Conservation (phyloP, 1,284 basidiomycete genomes). For the Papiliotrema laurentii region DNA sequence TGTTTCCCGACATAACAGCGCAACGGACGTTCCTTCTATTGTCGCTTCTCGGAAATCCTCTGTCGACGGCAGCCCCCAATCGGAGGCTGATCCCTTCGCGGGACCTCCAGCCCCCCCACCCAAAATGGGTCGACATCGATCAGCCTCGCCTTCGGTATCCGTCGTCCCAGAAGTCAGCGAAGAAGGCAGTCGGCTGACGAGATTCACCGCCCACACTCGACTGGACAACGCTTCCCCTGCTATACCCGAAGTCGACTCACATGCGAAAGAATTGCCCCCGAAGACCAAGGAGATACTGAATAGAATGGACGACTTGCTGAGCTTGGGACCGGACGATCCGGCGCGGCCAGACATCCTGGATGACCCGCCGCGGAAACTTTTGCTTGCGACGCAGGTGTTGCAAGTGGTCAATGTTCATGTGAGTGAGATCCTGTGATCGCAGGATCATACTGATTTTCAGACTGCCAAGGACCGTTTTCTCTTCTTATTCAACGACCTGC, state of each 20-base stretch:
- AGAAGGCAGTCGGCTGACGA: slow-evolving; percentile 23
- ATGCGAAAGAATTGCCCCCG: slow-evolving; percentile 10
- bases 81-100: slow-evolving; percentile 6
- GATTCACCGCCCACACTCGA: slow-evolving; percentile 12
- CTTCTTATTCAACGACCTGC: slow-evolving; percentile 89
- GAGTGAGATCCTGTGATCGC: slow-evolving; percentile 9
- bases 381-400: slow-evolving; percentile 78
- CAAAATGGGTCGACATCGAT: slow-evolving; percentile 10
- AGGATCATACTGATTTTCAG: slow-evolving; percentile 20
- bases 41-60: background rate
- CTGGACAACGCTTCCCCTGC: slow-evolving; percentile 1
- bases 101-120: slow-evolving; percentile 14
- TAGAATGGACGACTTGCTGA: slow-evolving; percentile 54
- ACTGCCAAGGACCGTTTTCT: slow-evolving; percentile 95
- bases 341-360: slow-evolving; percentile 65
- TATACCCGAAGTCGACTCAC: background rate
- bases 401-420: slow-evolving; percentile 85
- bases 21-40: background rate
- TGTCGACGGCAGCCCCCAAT: background rate
- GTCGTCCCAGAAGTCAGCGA: slow-evolving; percentile 28
- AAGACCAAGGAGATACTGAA: slow-evolving; percentile 31
- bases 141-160: slow-evolving; percentile 26
- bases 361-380: slow-evolving; percentile 76
- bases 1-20: background rate
- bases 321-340: slow-evolving; percentile 56